A percentile compares a stretch with the other conserved stretches of the same genome.
phyloP scores from a whole-genome alignment of 805 yeast genomes.

The Candida sphagnicola region DNA sequence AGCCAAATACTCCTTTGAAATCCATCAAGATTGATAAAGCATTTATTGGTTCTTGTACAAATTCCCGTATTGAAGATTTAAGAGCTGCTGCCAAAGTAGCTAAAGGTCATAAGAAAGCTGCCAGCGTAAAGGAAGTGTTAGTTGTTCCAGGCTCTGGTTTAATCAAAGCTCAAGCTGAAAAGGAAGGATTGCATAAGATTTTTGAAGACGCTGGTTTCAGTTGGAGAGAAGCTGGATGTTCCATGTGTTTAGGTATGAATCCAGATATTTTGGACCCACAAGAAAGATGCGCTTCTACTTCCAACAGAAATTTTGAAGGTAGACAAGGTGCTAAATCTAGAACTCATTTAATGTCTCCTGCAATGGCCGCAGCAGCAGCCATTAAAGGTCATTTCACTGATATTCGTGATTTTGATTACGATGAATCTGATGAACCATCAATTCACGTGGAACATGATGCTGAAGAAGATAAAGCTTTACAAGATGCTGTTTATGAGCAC shows the following conservation, averaged over 20 bases:
- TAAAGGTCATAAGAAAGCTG: slow-evolving; percentile 84
- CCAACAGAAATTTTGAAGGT: slow-evolving; percentile 98
- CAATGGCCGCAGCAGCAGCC: slow-evolving; percentile 99
- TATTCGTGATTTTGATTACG: slow-evolving; percentile 75
- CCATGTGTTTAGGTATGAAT: slow-evolving; percentile 99
- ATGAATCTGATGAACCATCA: slow-evolving; percentile 56
- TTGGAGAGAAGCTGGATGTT: slow-evolving; percentile 99
- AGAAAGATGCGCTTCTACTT: slow-evolving; percentile 98
- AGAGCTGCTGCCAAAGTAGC: slow-evolving; percentile 94
- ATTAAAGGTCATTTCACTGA: slow-evolving; percentile 87
- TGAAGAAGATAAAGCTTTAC: slow-evolving; percentile 51
- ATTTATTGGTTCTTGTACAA: slow-evolving; percentile 97
- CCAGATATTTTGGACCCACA: slow-evolving; percentile 93
- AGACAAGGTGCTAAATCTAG: slow-evolving; percentile 97
- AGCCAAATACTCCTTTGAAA: slow-evolving; percentile 72
- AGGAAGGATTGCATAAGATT: slow-evolving; percentile 89
- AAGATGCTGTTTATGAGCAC: slow-evolving; percentile 68
- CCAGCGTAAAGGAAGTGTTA: slow-evolving; percentile 72
- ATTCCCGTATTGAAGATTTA: slow-evolving; percentile 94
- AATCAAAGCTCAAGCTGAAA: slow-evolving; percentile 89
- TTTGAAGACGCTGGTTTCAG: slow-evolving; percentile 92
- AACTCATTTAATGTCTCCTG: slow-evolving; percentile 97
- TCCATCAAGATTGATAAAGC: slow-evolving; percentile 86
- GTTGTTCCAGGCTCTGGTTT: slow-evolving; percentile 98
- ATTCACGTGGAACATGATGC: slow-evolving; percentile 43